Evolutionary conservation across 176 grass and related monocot species (phyloP), one percentile per base, ranked within the genome.

Genomic region (Zoysia japonica): DNA sequence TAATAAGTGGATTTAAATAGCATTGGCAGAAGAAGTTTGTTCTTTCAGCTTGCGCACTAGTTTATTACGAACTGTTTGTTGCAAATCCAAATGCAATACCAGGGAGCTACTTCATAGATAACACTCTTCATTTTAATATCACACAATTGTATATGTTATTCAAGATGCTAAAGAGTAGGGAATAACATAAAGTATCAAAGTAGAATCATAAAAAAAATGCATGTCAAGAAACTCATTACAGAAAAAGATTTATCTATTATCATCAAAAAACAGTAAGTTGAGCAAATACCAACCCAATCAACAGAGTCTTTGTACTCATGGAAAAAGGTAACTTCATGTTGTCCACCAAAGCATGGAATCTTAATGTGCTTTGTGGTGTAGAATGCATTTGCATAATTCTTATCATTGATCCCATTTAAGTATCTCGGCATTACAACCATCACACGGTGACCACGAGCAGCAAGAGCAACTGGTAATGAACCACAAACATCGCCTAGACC

Each of bases 391-490:
- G 67, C 78, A 35, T 84, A 91, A 61, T 89, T 87, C 77, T 92
- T 87, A 38, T 98, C 79, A 4, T 78, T 81, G 51, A 69, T 45
- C 11, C 94, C 89, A 78, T 94, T 94, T 17, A 98, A 73, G 66
- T 98, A 98, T 86, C 92, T 88, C 55, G 95, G 95, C 80, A 88
- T 89, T 63, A 98, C 83, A 61, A 98, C 95, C 95, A 98, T 98
- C 20, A 98, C 95, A 52, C 92, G 91, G 83, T 98, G 92, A 82
- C 92, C 95, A 88, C 84, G 92, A 57, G 85, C 83, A 53, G 92
- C 95, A 67, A 98, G 87, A 79, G 95, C 89, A 68, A 94, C 83
- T 76, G 95, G 95, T 45, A 98, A 77, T 61, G 95, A 98, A 73
- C 95, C 95, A 88, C 95, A 98, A 71, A 98, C 95, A 89, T 98